Percentiles rank a stretch among this genome's conserved stretches.
phyloP scores from a whole-genome alignment of 148 eudicot genomes.

The Rhododendron williamsianum region DNA sequence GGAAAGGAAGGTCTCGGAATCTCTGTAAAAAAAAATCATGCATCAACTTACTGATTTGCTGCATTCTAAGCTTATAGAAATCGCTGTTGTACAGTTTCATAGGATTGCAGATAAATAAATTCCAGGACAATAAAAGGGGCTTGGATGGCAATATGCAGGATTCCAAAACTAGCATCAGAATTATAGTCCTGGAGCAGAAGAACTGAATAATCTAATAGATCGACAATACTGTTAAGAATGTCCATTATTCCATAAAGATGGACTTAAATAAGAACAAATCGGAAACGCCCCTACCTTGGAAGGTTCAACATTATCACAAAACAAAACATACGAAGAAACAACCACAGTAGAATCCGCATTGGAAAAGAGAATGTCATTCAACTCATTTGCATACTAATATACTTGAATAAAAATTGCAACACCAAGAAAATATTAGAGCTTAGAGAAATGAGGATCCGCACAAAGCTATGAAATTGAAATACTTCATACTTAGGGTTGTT shows the following conservation, averaged over 20 bases:
- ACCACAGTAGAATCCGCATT: not conserved
- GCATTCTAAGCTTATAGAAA: not conserved
- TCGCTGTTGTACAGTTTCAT: not conserved
- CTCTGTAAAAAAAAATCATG: constrained; percentile 39
- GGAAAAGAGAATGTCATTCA: not conserved
- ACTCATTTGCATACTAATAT: not conserved
- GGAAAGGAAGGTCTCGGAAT: constrained; percentile 87
- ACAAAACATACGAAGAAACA: not conserved
- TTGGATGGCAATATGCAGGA: not conserved
- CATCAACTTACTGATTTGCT: not conserved
- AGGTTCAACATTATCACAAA: not conserved
- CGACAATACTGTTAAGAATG: not conserved
- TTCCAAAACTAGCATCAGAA: not conserved
- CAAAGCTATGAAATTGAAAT: not conserved
- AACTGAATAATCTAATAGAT: not conserved
- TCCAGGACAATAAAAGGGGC: not conserved
- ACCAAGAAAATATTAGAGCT: not conserved
- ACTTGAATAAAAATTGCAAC: not conserved
- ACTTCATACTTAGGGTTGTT: not conserved
- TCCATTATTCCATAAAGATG: not conserved
- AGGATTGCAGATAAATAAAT: not conserved
- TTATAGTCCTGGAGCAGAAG: not conserved
- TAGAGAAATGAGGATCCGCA: not conserved
- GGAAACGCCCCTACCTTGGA: not conserved
- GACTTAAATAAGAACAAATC: not conserved